A percentile compares a stretch with the other conserved stretches of the same genome.
These are phyloP conservation scores for Bruguiera sexangula DNA, from an alignment of 345 rosid species.

Conservation along the genomic window DNA sequence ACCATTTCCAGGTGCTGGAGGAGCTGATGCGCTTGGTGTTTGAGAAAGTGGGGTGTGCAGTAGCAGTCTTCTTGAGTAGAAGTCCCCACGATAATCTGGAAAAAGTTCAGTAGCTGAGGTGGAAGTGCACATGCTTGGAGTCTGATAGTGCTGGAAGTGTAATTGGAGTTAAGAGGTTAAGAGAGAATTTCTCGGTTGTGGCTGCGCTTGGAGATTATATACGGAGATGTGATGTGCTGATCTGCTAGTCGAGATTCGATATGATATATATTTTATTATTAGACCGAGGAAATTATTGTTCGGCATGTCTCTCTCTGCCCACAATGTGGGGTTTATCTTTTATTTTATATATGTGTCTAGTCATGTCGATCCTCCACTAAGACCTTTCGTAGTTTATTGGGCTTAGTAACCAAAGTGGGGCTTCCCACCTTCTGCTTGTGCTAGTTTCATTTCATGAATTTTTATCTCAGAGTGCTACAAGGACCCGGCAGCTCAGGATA, in stretches of 20 bases:
- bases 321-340: no score
- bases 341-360: slow-evolving; percentile 2
- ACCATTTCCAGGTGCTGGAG: slow-evolving; percentile 26
- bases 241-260: slow-evolving; percentile 9
- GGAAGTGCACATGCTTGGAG: slow-evolving; percentile 23
- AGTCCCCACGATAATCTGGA: slow-evolving; percentile 28
- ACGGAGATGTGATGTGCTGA: slow-evolving; percentile 10
- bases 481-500: slow-evolving; percentile 18
- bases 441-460: slow-evolving; percentile 9
- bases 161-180: neutral
- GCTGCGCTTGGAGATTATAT: slow-evolving; percentile 25
- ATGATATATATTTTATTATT: slow-evolving; percentile 10
- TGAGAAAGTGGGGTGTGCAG: slow-evolving; percentile 21
- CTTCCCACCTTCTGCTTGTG: slow-evolving; percentile 27
- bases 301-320: slow-evolving; percentile 22
- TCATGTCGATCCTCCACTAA: slow-evolving; percentile 50
- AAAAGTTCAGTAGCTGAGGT: slow-evolving; percentile 23
- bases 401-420: slow-evolving; percentile 30
- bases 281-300: neutral
- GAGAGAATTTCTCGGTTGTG: slow-evolving; percentile 17
- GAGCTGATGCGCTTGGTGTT: slow-evolving; percentile 30
- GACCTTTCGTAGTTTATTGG: slow-evolving; percentile 29
- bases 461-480: slow-evolving; percentile 15
- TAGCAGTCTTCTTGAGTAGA: slow-evolving; percentile 51
- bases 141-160: neutral